A percentile compares a stretch with the other conserved stretches of the same genome.
These are phyloP conservation scores for Penicillium psychrofluorescens DNA, from an alignment of 495 filamentous ascomycete species.

Conservation along the genomic window DNA sequence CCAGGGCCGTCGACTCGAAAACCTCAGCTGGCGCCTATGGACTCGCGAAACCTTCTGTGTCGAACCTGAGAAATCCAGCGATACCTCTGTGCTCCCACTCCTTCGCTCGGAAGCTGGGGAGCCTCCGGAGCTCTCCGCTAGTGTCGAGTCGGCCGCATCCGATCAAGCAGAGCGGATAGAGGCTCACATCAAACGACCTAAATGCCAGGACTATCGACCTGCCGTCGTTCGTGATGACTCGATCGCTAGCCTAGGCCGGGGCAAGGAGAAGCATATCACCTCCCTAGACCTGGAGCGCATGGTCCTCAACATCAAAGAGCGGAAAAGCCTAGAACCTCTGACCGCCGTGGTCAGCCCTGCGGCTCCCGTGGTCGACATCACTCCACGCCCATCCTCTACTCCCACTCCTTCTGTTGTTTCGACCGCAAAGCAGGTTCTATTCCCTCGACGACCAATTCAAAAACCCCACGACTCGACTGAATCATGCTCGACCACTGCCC, in stretches of 20 bases:
- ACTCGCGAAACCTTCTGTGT: slow-evolving; percentile 95
- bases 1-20: slow-evolving; percentile 86
- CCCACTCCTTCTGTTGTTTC: slow-evolving; percentile 28
- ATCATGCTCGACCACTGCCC: slow-evolving; percentile 47
- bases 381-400: slow-evolving; percentile 36
- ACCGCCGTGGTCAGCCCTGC: slow-evolving; percentile 36
- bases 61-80: slow-evolving; percentile 51
- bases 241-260: slow-evolving; percentile 48
- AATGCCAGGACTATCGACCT: slow-evolving; percentile 34
- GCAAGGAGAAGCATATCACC: slow-evolving; percentile 84
- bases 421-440: slow-evolving; percentile 15
- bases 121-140: slow-evolving; percentile 82
- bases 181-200: slow-evolving; percentile 49
- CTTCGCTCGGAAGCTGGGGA: slow-evolving; percentile 45
- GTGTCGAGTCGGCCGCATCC: slow-evolving; percentile 76
- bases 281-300: slow-evolving; percentile 82
- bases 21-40: slow-evolving; percentile 94
- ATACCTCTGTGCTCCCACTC: slow-evolving; percentile 35
- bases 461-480: slow-evolving; percentile 39
- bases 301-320: slow-evolving; percentile 79
- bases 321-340: slow-evolving; percentile 58
- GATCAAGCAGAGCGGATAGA: slow-evolving; percentile 67
- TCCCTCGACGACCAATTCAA: slow-evolving; percentile 11
- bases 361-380: slow-evolving; percentile 47
- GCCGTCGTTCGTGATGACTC: slow-evolving; percentile 45